Evolutionary conservation across 805 yeast genomes (phyloP).

Genomic region (Metschnikowia baotianmanensis): DNA sequence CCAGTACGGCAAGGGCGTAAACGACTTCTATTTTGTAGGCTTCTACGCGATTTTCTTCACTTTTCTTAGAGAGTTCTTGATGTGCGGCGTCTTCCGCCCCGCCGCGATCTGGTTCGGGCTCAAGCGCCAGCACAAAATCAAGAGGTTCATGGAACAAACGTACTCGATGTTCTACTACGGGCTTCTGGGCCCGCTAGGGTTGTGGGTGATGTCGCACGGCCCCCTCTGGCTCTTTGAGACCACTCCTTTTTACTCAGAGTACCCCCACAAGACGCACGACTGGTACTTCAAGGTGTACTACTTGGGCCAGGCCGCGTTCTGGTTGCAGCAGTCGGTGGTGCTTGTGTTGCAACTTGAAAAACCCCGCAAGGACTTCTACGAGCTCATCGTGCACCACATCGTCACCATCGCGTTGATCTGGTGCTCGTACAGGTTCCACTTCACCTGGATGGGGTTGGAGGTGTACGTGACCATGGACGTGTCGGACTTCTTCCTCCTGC

Average conservation of each 20-base stretch:
- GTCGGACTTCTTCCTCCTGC: conserved; percentile 83
- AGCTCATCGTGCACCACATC: conserved; percentile 89
- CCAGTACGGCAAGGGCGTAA: conserved; percentile 82
- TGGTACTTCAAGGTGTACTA: conserved; percentile 75
- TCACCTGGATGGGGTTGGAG: conserved; percentile 92
- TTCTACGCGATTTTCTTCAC: conserved; percentile 86
- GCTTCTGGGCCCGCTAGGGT: conserved; percentile 77
- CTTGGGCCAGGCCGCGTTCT: conserved; percentile 90
- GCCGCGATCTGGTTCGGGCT: conserved; percentile 57
- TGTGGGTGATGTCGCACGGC: conserved; percentile 76
- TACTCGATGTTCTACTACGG: conserved; percentile 83
- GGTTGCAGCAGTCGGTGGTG: conserved; percentile 94
- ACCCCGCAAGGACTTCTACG: conserved; percentile 92
- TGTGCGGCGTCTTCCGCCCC: conserved; percentile 81
- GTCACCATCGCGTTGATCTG: conserved; percentile 85
- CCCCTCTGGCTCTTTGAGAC: conserved; percentile 93
- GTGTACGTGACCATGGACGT: conserved; percentile 95
- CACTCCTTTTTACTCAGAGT: conserved; percentile 68
- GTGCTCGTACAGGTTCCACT: conserved; percentile 89
- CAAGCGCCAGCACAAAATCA: conserved; percentile 51
- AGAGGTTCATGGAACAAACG: conserved; percentile 90
- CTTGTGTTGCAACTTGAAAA: conserved; percentile 82
- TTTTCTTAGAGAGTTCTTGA: conserved; percentile 82
- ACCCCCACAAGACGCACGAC: conserved; percentile 80
- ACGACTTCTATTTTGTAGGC: conserved; percentile 76